Conservation (phyloP, 1,284 basidiomycete species). For the Schizopora paradoxa region DNA sequence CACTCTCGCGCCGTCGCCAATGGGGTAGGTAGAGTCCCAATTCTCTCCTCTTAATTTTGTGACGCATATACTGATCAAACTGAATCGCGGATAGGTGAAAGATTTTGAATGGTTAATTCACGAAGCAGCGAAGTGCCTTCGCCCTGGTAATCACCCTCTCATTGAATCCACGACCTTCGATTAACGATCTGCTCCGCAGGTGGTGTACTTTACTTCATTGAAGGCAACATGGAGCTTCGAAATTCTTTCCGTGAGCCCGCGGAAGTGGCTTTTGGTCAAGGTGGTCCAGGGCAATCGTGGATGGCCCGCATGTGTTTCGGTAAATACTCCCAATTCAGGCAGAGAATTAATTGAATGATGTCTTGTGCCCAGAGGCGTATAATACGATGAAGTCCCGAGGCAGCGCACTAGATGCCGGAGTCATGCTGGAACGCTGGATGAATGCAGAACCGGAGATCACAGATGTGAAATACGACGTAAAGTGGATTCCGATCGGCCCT, state of each 20-base stretch:
- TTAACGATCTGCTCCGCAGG: not conserved
- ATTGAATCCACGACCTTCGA: not conserved
- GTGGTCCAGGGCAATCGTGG: conserved; percentile 7
- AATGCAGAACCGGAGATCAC: not conserved
- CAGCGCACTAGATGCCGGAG: conserved; percentile 4
- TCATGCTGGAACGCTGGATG: conserved; percentile 11
- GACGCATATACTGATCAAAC: too few relatives aligned
- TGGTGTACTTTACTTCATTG: not conserved
- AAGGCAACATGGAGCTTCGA: conserved; percentile 1
- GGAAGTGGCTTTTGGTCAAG: conserved; percentile 6
- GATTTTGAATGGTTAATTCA: conserved; percentile 6
- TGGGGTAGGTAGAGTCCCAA: not conserved
- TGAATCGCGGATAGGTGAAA: conserved; percentile 1
- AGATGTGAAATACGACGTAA: conserved; percentile 1
- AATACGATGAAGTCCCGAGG: conserved; percentile 7
- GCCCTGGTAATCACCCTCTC: not conserved
- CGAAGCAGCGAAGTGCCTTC: conserved; percentile 8
- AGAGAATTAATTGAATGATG: not conserved
- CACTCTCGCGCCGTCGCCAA: not conserved
- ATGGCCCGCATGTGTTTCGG: conserved; percentile 8
- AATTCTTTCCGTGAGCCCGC: not conserved
- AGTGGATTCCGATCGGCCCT: conserved; percentile 10
- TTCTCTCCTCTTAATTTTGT: too few relatives aligned
- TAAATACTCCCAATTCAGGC: not conserved
- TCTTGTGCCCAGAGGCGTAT: conserved; percentile 1